Evolutionary conservation across 2,329 filamentous ascomycete genomes (phyloP).

Genomic region (Juglanconis oblonga): DNA sequence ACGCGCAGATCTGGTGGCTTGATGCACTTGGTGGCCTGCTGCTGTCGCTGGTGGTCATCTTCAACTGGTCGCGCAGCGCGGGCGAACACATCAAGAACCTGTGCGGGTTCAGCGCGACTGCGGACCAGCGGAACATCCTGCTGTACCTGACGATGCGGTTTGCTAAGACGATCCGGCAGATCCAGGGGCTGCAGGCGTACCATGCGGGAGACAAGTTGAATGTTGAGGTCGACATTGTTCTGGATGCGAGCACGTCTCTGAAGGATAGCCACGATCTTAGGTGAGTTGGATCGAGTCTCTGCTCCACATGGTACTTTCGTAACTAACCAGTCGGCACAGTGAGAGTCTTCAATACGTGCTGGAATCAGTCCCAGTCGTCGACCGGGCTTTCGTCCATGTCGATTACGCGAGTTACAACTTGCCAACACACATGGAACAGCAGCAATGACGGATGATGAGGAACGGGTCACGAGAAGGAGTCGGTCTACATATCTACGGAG

Average conservation of each 20-base stretch:
- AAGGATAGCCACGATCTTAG: conserved; percentile 79
- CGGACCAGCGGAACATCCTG: conserved; percentile 79
- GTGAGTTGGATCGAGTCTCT: conserved; percentile 19
- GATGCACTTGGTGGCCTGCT: conserved; percentile 76
- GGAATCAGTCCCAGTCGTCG: conserved; percentile 78
- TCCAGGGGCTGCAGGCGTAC: conserved; percentile 81
- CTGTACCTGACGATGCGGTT: conserved; percentile 94
- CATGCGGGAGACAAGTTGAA: conserved; percentile 83
- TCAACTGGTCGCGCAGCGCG: conserved; percentile 74
- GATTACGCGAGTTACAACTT: conserved; percentile 63
- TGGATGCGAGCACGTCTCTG: conserved; percentile 71
- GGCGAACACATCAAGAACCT: conserved; percentile 77
- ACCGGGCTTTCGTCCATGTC: conserved; percentile 67
- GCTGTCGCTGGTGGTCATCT: conserved; percentile 75
- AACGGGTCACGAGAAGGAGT: neutral
- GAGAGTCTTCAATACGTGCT: conserved; percentile 81
- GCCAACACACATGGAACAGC: conserved; percentile 55
- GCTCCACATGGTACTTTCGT: neutral
- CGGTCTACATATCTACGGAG: neutral
- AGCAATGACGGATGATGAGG: conserved; percentile 21
- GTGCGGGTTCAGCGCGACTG: conserved; percentile 73
- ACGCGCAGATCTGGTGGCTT: conserved; percentile 76
- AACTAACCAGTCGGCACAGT: conserved; percentile 27
- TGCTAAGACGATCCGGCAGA: conserved; percentile 80
- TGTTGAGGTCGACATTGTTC: conserved; percentile 77